phyloP scores from a whole-genome alignment of 106 monocot genomes.

The Triglochin maritima region DNA sequence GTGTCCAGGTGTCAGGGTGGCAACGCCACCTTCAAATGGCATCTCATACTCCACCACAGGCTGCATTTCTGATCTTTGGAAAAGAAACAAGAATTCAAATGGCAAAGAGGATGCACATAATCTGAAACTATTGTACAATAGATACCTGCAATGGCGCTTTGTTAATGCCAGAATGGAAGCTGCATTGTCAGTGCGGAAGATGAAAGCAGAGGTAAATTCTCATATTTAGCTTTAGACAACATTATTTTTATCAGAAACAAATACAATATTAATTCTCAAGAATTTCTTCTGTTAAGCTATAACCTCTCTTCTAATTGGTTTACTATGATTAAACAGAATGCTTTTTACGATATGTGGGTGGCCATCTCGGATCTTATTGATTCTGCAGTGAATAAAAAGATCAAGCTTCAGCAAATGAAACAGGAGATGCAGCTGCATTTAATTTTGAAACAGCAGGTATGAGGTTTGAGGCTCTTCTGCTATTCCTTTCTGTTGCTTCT shows the following conservation, averaged over 20 bases:
- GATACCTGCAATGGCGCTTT: conserved; percentile 66
- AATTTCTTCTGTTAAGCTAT: neutral
- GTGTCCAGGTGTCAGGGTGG: conserved; percentile 20
- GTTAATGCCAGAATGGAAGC: conserved; percentile 56
- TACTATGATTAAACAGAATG: conserved; percentile 39
- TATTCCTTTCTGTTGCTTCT: too few relatives aligned
- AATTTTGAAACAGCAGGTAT: conserved; percentile 74
- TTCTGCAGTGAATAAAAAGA: conserved; percentile 38
- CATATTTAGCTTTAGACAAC: neutral
- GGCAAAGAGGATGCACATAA: conserved; percentile 62
- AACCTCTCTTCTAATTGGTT: neutral
- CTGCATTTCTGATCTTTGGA: conserved; percentile 32
- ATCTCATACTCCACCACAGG: conserved; percentile 28
- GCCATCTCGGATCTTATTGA: conserved; percentile 41
- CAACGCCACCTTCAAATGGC: conserved; percentile 25
- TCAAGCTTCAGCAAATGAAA: conserved; percentile 35
- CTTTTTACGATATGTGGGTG: conserved; percentile 47
- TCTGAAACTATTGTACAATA: conserved; percentile 53
- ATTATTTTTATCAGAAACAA: neutral
- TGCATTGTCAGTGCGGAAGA: conserved; percentile 34
- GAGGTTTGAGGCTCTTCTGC: neutral
- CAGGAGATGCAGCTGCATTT: conserved; percentile 43
- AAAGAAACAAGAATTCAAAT: conserved; percentile 41
- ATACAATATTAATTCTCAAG: neutral
- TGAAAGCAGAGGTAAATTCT: conserved; percentile 41